Conservation (phyloP, 2,329 filamentous ascomycete genomes). For the Monosporascus sp. region DNA sequence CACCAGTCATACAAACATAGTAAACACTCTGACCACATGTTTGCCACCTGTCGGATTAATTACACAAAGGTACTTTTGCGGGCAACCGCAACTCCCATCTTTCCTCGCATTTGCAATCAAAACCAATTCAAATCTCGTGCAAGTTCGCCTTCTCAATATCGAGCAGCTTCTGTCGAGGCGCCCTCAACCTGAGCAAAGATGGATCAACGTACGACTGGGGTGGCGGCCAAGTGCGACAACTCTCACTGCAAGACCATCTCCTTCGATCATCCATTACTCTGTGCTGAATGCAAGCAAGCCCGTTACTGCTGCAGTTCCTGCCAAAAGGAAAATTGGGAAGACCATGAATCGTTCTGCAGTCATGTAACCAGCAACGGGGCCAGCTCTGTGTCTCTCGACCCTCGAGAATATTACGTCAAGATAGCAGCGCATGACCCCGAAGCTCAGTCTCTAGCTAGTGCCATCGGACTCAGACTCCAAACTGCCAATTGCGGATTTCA, state of each 20-base stretch:
- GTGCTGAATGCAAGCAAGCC: constrained; percentile 11
- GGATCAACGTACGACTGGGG: neutral
- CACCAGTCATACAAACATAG: too few species aligned
- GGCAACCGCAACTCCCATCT: too few species aligned
- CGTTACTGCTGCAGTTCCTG: constrained; percentile 20
- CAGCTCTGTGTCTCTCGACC: constrained; percentile 3
- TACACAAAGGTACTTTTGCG: too few species aligned
- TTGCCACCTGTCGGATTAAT: too few species aligned
- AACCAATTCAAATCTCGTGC: neutral
- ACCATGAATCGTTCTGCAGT: constrained; percentile 18
- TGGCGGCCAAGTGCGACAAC: constrained; percentile 2
- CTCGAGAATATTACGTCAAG: constrained; percentile 4
- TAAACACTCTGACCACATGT: too few species aligned
- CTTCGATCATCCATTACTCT: constrained; percentile 3
- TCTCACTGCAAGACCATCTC: constrained; percentile 4
- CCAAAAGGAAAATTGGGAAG: constrained; percentile 17
- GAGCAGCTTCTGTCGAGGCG: neutral
- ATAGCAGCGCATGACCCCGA: constrained; percentile 7
- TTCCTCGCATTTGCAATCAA: too few species aligned
- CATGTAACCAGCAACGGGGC: constrained; percentile 4
- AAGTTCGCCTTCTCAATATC: neutral
- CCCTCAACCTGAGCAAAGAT: neutral
- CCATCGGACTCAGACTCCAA: constrained; percentile 1
- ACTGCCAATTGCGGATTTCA: neutral
- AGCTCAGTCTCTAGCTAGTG: constrained; percentile 3